Conservation (phyloP, 2,329 filamentous ascomycete species). For the Apiospora kogelbergensis region DNA sequence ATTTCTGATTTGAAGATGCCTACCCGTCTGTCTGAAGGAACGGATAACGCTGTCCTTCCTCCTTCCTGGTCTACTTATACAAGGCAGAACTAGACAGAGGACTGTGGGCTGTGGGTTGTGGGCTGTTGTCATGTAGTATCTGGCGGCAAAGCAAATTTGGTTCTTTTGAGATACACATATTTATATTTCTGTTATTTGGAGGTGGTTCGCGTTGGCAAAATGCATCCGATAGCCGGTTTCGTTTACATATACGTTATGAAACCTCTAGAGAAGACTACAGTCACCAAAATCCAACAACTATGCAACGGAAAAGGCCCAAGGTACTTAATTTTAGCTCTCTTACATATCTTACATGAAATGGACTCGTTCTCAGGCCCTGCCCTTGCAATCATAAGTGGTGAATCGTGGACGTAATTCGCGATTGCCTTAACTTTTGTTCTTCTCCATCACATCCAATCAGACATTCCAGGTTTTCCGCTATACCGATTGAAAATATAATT, state of each 20-base stretch:
- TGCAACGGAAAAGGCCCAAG: not conserved
- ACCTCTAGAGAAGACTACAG: not conserved
- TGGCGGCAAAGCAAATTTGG: not conserved
- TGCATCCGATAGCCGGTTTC: not conserved
- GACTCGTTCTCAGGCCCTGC: not conserved
- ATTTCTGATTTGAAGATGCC: slow-evolving; percentile 16
- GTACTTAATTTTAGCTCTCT: not conserved
- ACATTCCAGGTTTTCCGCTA: not conserved
- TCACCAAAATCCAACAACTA: not conserved
- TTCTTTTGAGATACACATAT: not conserved
- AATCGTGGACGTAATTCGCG: not conserved
- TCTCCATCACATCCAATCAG: not conserved
- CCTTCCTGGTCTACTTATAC: not conserved
- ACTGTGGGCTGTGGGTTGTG: not conserved
- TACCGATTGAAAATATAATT: no score
- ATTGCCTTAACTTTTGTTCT: not conserved
- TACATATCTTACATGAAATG: not conserved
- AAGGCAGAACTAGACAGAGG: not conserved
- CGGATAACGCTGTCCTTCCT: not conserved
- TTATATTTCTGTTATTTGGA: not conserved
- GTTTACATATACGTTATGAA: not conserved
- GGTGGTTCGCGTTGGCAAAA: not conserved
- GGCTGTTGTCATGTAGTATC: not conserved
- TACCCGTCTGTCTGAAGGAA: not conserved
- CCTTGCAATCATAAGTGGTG: not conserved